Evolutionary conservation across 208 protist genomes (phyloP).

Genomic region (Trypanosoma rangeli): DNA sequence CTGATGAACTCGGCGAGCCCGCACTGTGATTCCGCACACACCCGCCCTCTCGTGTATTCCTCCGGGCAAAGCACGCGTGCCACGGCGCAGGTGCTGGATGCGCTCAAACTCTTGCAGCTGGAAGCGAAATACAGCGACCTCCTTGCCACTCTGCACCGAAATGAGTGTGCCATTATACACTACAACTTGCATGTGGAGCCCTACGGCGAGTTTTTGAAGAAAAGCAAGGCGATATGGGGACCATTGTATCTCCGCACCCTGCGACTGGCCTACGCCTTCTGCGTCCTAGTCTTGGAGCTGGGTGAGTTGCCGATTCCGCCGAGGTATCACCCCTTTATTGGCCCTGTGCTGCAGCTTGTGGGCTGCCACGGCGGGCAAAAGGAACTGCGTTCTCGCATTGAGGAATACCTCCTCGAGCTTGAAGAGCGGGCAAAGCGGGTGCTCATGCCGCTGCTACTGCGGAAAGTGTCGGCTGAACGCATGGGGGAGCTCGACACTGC

Average conservation of each 20-base stretch:
- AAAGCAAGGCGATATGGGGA: slow-evolving; percentile 55
- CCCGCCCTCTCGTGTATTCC: slow-evolving; percentile 1
- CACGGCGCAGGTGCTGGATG: slow-evolving; percentile 18
- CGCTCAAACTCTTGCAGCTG: slow-evolving; percentile 32
- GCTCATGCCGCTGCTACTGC: slow-evolving; percentile 46
- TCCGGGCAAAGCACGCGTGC: not conserved
- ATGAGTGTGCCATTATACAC: slow-evolving; percentile 44
- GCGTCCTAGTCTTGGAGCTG: slow-evolving; percentile 46
- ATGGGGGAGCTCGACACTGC: slow-evolving; percentile 44
- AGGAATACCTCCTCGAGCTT: slow-evolving; percentile 60
- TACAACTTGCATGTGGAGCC: slow-evolving; percentile 58
- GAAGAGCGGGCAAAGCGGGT: slow-evolving; percentile 71
- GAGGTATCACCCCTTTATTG: slow-evolving; percentile 54
- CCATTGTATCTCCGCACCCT: slow-evolving; percentile 64
- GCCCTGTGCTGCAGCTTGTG: slow-evolving; percentile 58
- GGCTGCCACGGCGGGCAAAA: slow-evolving; percentile 74
- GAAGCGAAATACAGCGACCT: slow-evolving; percentile 36
- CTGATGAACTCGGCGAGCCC: not conserved
- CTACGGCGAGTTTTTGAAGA: slow-evolving; percentile 52
- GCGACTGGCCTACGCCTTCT: slow-evolving; percentile 67
- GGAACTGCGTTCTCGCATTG: slow-evolving; percentile 61
- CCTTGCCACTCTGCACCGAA: slow-evolving; percentile 26
- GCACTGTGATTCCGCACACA: not conserved
- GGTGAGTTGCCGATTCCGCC: slow-evolving; percentile 51
- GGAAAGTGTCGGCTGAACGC: slow-evolving; percentile 28